Evolutionary conservation across 2,329 filamentous ascomycete genomes (phyloP).

Genomic region (Aspergillus persii): DNA sequence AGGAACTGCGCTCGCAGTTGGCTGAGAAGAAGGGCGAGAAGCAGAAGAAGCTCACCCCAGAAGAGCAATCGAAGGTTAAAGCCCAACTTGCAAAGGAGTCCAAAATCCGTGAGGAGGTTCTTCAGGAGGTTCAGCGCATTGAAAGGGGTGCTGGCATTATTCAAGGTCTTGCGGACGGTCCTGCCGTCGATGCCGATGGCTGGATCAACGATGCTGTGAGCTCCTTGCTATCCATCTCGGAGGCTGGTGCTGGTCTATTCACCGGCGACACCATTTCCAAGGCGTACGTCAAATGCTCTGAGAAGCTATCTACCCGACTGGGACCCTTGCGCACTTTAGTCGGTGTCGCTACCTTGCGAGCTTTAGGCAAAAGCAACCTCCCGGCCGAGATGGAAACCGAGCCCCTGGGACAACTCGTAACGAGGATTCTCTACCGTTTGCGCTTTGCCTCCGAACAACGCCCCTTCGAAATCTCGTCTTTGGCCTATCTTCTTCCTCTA

Average conservation of each 20-base stretch:
- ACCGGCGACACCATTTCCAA: slow-evolving; percentile 75
- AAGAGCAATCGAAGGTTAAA: slow-evolving; percentile 87
- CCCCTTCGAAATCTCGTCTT: slow-evolving; percentile 83
- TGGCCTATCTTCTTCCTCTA: slow-evolving; percentile 84
- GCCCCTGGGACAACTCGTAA: slow-evolving; percentile 77
- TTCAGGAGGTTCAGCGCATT: slow-evolving; percentile 66
- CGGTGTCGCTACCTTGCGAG: slow-evolving; percentile 80
- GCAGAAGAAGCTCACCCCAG: slow-evolving; percentile 83
- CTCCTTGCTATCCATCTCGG: slow-evolving; percentile 68
- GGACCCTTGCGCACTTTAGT: slow-evolving; percentile 78
- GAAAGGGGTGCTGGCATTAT: slow-evolving; percentile 84
- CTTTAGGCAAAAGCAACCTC: slow-evolving; percentile 70
- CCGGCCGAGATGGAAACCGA: slow-evolving; percentile 72
- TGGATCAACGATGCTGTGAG: slow-evolving; percentile 85
- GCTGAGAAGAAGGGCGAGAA: slow-evolving; percentile 85
- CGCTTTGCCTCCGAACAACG: slow-evolving; percentile 89
- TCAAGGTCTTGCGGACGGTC: slow-evolving; percentile 74
- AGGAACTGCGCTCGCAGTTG: slow-evolving; percentile 80
- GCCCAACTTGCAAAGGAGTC: slow-evolving; percentile 86
- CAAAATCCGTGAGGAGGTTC: slow-evolving; percentile 71
- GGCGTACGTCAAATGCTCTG: slow-evolving; percentile 76
- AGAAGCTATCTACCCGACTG: slow-evolving; percentile 70
- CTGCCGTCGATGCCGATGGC: slow-evolving; percentile 80
- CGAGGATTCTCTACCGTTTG: slow-evolving; percentile 83
- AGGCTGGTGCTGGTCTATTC: slow-evolving; percentile 73